phyloP scores from a whole-genome alignment of 1,284 basidiomycete species.

The Leucocoprinus gongylophorus region DNA sequence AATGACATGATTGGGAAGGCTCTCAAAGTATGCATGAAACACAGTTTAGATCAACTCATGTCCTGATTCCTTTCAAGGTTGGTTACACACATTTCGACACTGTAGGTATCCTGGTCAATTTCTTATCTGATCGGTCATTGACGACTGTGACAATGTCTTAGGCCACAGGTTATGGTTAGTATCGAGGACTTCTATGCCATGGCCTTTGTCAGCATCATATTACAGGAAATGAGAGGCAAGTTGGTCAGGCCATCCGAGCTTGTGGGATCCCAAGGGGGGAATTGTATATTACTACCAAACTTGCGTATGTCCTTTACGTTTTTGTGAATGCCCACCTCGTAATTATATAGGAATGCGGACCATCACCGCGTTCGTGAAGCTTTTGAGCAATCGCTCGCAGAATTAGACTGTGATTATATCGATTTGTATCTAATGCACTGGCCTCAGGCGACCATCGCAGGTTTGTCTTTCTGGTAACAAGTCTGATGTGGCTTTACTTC shows the following conservation, averaged over 20 bases:
- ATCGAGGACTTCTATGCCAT: not conserved
- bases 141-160: not conserved
- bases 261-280: conserved; percentile 41
- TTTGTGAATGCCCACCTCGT: too few species aligned
- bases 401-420: conserved; percentile 56
- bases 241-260: conserved; percentile 44
- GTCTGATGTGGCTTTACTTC: not conserved
- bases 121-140: not conserved
- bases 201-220: not conserved
- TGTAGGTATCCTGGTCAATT: conserved; percentile 18
- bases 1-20: conserved; percentile 33
- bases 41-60: conserved; percentile 10
- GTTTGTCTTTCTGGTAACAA: conserved; percentile 4
- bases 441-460: conserved; percentile 29
- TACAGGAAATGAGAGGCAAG: conserved; percentile 39
- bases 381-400: conserved; percentile 48
- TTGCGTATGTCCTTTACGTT: conserved; percentile 23
- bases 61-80: conserved; percentile 15
- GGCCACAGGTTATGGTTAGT: conserved; percentile 6
- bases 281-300: conserved; percentile 47
- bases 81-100: conserved; percentile 39
- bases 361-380: conserved; percentile 46
- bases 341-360: conserved; percentile 19
- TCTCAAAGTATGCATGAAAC: conserved; percentile 23
- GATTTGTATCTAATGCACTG: conserved; percentile 72